phyloP scores from a whole-genome alignment of 768 basidiomycete species.

The Dioszegia hungarica region DNA sequence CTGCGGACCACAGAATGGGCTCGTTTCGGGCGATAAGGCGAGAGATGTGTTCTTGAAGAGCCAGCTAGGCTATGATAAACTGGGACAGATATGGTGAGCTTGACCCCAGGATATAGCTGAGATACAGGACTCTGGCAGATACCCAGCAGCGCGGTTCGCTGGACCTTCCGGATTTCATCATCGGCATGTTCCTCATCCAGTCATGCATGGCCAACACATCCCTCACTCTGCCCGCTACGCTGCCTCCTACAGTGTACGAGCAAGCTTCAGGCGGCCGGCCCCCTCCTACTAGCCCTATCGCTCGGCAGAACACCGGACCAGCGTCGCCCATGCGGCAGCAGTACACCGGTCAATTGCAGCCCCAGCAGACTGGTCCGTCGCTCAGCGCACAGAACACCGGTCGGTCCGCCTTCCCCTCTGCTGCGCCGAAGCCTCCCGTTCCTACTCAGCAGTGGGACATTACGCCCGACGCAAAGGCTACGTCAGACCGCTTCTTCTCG shows the following conservation, averaged over 20 bases:
- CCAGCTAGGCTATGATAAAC: constrained; percentile 74
- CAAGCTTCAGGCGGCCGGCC: constrained; percentile 56
- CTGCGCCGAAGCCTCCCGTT: not conserved
- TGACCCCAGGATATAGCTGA: not conserved
- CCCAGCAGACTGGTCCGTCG: constrained; percentile 56
- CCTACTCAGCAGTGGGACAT: constrained; percentile 66
- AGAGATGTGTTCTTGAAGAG: constrained; percentile 87
- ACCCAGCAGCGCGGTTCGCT: constrained; percentile 84
- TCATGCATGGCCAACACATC: constrained; percentile 77
- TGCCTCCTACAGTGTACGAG: constrained; percentile 82
- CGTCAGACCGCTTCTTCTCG: constrained; percentile 72
- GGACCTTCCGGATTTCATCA: constrained; percentile 84
- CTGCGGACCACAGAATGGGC: constrained; percentile 66
- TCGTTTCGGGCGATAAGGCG: constrained; percentile 79
- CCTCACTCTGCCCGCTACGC: constrained; percentile 62
- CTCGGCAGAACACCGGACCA: constrained; percentile 30
- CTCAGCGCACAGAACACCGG: constrained; percentile 8
- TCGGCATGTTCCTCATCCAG: constrained; percentile 96
- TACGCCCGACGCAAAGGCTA: constrained; percentile 69
- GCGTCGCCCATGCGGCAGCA: constrained; percentile 29
- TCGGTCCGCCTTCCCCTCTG: constrained; percentile 8
- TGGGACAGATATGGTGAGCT: constrained; percentile 87
- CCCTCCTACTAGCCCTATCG: constrained; percentile 29
- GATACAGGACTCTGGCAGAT: constrained; percentile 80
- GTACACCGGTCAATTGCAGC: constrained; percentile 21